phyloP scores from a whole-genome alignment of 176 grass and related monocot species.

The Thinopyrum elongatum region DNA sequence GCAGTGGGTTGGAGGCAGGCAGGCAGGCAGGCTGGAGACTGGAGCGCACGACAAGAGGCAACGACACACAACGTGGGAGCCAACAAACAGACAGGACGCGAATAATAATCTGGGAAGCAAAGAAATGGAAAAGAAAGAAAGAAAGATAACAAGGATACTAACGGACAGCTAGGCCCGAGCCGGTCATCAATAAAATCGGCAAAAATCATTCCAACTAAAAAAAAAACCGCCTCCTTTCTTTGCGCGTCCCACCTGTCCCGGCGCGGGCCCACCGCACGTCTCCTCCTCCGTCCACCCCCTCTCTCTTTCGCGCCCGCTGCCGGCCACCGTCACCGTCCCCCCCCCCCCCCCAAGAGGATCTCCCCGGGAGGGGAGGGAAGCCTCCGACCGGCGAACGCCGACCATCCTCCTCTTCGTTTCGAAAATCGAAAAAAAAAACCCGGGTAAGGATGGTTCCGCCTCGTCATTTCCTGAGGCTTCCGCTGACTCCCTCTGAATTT shows the following conservation, averaged over 20 bases:
- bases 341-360: neutral
- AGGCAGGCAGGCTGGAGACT: neutral
- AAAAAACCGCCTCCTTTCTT: constrained; percentile 13
- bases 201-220: constrained; percentile 1
- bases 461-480: neutral
- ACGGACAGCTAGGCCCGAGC: constrained; percentile 18
- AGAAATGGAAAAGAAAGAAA: neutral
- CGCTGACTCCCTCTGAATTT: neutral
- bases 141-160: constrained; percentile 1
- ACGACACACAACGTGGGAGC: constrained; percentile 21
- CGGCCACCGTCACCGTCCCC: constrained; percentile 20
- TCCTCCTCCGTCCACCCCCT: neutral
- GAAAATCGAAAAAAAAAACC: neutral
- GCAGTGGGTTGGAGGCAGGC: too few species aligned
- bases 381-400: constrained; percentile 20
- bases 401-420: neutral
- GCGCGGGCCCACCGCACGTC: constrained; percentile 41
- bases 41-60: constrained; percentile 41
- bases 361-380: neutral
- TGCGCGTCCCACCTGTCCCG: constrained; percentile 42
- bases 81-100: neutral
- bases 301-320: constrained; percentile 22
- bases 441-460: neutral
- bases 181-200: constrained; percentile 26
- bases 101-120: neutral